These are phyloP conservation scores for Medicago arabica DNA, from an alignment of 306 rosid species.

Conservation along the genomic window DNA sequence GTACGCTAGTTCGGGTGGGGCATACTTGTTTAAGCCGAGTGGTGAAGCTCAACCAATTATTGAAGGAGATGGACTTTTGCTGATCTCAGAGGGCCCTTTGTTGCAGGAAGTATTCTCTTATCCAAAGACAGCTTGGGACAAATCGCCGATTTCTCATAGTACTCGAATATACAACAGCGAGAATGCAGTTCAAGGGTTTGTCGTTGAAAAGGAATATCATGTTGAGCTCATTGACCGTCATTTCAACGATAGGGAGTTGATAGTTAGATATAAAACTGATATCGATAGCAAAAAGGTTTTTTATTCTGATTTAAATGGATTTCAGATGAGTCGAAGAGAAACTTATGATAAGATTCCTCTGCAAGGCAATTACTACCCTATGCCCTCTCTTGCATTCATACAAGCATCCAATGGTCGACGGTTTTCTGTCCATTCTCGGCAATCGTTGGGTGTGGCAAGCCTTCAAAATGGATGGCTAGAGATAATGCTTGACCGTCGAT, in stretches of 20 bases:
- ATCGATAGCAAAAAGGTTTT: slow-evolving; percentile 75
- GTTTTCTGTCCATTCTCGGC: slow-evolving; percentile 89
- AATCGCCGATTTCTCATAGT: slow-evolving; percentile 85
- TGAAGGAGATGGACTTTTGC: slow-evolving; percentile 71
- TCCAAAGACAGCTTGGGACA: slow-evolving; percentile 80
- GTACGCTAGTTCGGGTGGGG: slow-evolving; percentile 85
- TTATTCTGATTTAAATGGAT: slow-evolving; percentile 92
- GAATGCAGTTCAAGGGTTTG: slow-evolving; percentile 69
- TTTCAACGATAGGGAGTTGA: slow-evolving; percentile 84
- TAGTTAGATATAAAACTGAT: slow-evolving; percentile 86
- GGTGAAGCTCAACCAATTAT: slow-evolving; percentile 78
- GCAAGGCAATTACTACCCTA: slow-evolving; percentile 96
- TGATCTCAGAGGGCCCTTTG: slow-evolving; percentile 79
- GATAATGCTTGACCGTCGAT: slow-evolving; percentile 96
- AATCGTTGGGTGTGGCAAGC: slow-evolving; percentile 92
- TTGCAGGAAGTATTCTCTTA: slow-evolving; percentile 88
- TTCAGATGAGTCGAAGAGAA: slow-evolving; percentile 97
- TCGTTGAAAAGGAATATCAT: slow-evolving; percentile 93
- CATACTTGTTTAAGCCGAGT: slow-evolving; percentile 83
- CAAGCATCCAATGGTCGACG: slow-evolving; percentile 83
- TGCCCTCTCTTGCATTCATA: slow-evolving; percentile 91
- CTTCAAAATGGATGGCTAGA: slow-evolving; percentile 92
- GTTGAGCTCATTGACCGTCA: slow-evolving; percentile 76
- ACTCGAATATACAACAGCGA: slow-evolving; percentile 82
- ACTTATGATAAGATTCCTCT: slow-evolving; percentile 89